Percentiles rank a stretch among this genome's conserved stretches.
Conservation (phyloP, 2,329 filamentous ascomycete genomes). For the Leptographium flavum region DNA sequence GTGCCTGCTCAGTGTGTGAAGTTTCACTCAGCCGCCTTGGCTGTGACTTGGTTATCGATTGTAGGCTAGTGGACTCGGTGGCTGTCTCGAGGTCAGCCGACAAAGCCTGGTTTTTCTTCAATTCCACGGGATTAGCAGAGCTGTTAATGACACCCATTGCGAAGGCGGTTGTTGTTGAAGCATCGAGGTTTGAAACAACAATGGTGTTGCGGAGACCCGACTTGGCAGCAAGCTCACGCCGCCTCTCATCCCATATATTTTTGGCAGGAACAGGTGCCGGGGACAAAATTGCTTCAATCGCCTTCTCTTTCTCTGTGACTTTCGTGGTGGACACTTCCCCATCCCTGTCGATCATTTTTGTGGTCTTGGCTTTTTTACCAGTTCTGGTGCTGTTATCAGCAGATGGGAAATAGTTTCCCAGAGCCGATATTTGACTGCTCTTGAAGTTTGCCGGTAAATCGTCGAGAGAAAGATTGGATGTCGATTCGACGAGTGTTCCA, state of each 20-base stretch:
- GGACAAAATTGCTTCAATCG: constrained; percentile 51
- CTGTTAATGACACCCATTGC: neutral
- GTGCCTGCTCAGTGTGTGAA: constrained; percentile 19
- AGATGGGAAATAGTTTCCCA: neutral
- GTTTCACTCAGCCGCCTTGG: constrained; percentile 27
- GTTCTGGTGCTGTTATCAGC: constrained; percentile 47
- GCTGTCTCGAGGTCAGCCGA: neutral
- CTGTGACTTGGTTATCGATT: constrained; percentile 11
- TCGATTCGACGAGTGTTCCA: constrained; percentile 18
- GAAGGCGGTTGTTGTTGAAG: neutral
- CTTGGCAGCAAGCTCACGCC: constrained; percentile 48
- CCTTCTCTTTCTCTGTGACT: constrained; percentile 40
- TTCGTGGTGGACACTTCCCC: constrained; percentile 33
- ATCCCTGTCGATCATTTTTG: constrained; percentile 34
- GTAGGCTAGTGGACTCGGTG: constrained; percentile 26
- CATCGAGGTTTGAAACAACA: constrained; percentile 7
- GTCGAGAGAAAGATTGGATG: constrained; percentile 8
- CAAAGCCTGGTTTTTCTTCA: constrained; percentile 9
- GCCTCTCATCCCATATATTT: constrained; percentile 78
- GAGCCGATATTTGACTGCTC: neutral
- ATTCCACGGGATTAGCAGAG: constrained; percentile 8
- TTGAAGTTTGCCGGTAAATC: constrained; percentile 23
- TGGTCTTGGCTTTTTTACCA: constrained; percentile 50
- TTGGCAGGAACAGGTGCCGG: constrained; percentile 72
- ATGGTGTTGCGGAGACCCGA: too few relatives aligned